Evolutionary conservation across 495 filamentous ascomycete genomes (phyloP).

Genomic region (Penicillium ucsense): DNA sequence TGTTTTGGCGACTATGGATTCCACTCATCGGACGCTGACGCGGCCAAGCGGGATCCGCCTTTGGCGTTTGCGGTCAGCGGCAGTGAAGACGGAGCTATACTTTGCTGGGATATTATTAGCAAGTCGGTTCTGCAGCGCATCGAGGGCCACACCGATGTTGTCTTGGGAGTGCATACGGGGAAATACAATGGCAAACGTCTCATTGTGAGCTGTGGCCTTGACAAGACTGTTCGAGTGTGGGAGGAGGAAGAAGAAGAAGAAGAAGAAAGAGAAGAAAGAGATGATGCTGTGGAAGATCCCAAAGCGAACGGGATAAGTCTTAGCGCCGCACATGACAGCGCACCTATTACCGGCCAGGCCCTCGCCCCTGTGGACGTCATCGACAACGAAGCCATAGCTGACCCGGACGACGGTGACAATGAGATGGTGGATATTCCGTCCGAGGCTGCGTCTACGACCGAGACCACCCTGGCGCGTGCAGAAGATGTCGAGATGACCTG

Average conservation of each 20-base stretch:
- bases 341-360: too few relatives aligned
- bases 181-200: conserved; percentile 24
- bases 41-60: conserved; percentile 14
- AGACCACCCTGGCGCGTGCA: conserved; percentile 12
- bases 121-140: conserved; percentile 71
- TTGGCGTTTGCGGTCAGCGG: conserved; percentile 61
- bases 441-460: conserved; percentile 3
- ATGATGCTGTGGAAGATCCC: background rate
- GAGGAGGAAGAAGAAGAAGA: conserved; percentile 31
- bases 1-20: conserved; percentile 60
- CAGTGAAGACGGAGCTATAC: conserved; percentile 75
- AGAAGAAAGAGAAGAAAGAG: conserved; percentile 5
- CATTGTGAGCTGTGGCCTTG: conserved; percentile 55
- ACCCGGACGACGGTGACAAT: conserved; percentile 11
- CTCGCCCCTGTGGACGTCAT: background rate
- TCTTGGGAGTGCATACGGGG: conserved; percentile 70
- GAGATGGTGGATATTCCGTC: conserved; percentile 14
- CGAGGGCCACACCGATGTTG: conserved; percentile 66
- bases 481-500: conserved; percentile 20
- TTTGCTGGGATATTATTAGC: conserved; percentile 81
- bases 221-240: conserved; percentile 57
- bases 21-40: conserved; percentile 18
- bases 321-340: too few relatives aligned
- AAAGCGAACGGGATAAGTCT: too few relatives aligned
- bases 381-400: background rate